A percentile compares a stretch with the other conserved stretches of the same genome.
Conservation (phyloP, 2,329 filamentous ascomycete species). For the Penicillium sp. region DNA sequence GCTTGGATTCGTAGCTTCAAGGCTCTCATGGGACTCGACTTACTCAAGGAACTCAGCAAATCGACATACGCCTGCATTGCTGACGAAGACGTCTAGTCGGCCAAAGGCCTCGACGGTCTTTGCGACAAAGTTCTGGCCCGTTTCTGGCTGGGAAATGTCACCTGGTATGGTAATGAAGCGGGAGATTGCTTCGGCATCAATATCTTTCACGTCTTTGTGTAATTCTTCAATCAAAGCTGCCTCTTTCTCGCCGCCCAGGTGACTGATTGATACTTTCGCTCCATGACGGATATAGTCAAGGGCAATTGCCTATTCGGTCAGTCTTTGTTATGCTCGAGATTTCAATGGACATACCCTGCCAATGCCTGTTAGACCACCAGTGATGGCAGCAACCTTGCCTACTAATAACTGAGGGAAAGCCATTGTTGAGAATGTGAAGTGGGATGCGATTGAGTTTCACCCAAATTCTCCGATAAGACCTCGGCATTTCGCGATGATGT, state of each 20-base stretch:
- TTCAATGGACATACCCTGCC: conserved; percentile 55
- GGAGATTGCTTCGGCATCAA: conserved; percentile 24
- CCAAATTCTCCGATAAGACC: conserved; percentile 22
- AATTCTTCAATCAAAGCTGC: conserved; percentile 32
- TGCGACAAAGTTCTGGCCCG: conserved; percentile 67
- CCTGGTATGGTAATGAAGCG: conserved; percentile 69
- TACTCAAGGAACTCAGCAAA: conserved; percentile 83
- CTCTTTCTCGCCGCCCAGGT: conserved; percentile 57
- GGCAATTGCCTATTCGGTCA: conserved; percentile 62
- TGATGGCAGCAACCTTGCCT: conserved; percentile 81
- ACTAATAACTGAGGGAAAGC: conserved; percentile 56
- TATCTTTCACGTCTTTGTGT: conserved; percentile 31
- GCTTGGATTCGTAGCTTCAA: background rate
- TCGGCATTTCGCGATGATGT: conserved; percentile 34
- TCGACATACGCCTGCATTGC: conserved; percentile 84
- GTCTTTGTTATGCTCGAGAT: background rate
- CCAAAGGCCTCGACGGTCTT: conserved; percentile 59
- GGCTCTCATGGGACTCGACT: conserved; percentile 14
- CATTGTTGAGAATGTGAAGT: conserved; percentile 21
- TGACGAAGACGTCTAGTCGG: conserved; percentile 75
- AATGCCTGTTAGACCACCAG: conserved; percentile 83
- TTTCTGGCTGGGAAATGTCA: conserved; percentile 74
- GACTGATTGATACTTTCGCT: conserved; percentile 77
- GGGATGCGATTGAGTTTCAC: background rate
- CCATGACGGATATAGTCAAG: conserved; percentile 77